Conservation (phyloP, 768 basidiomycete genomes). For the Agaricus sinodeliciosus region DNA sequence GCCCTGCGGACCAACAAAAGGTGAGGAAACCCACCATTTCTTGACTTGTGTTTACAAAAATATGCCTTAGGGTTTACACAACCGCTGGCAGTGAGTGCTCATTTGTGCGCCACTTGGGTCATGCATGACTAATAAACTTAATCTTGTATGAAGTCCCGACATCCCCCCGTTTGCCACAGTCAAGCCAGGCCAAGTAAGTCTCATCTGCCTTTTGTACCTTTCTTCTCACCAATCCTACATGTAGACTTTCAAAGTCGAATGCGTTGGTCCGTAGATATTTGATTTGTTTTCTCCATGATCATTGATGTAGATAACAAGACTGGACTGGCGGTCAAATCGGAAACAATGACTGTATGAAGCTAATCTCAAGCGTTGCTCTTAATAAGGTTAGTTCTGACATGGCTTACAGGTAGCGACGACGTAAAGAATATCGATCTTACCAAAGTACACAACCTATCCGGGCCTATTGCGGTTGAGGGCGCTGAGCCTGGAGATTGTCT, state of each 20-base stretch:
- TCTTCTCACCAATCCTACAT: background rate
- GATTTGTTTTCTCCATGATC: background rate
- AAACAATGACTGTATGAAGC: slow-evolving; percentile 59
- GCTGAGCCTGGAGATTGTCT: slow-evolving; percentile 77
- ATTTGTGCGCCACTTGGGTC: background rate
- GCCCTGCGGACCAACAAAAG: slow-evolving; percentile 52
- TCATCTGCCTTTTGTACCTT: background rate
- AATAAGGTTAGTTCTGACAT: background rate
- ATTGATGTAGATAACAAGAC: slow-evolving; percentile 28
- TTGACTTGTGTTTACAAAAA: background rate
- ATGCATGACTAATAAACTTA: background rate
- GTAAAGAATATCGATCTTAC: slow-evolving; percentile 58
- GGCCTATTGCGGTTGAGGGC: slow-evolving; percentile 68
- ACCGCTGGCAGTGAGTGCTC: slow-evolving; percentile 64
- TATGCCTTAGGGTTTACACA: slow-evolving; percentile 49
- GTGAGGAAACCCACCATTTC: slow-evolving; percentile 22
- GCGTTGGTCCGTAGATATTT: slow-evolving; percentile 40
- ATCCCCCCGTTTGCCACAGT: slow-evolving; percentile 58
- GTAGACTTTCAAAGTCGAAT: slow-evolving; percentile 66
- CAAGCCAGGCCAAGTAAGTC: slow-evolving; percentile 49
- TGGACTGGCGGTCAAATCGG: slow-evolving; percentile 80
- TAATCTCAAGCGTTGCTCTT: background rate
- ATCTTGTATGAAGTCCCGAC: slow-evolving; percentile 37
- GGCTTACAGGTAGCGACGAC: slow-evolving; percentile 51
- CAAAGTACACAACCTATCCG: slow-evolving; percentile 69